Conservation (phyloP, 352 stramenopile genomes). For the Phytophthora crassamura region DNA sequence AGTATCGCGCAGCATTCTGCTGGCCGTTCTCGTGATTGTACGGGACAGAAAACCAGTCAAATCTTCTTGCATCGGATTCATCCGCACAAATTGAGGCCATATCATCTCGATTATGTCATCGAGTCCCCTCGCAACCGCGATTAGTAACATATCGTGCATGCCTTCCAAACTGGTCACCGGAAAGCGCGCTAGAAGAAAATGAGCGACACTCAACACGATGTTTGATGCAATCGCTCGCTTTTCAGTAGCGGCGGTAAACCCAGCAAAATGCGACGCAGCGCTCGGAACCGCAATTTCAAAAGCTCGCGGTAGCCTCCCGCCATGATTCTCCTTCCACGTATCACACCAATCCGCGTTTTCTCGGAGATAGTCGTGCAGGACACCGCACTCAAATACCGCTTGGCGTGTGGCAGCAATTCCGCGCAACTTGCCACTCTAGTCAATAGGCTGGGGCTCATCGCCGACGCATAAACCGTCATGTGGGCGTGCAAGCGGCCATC, state of each 20-base stretch:
- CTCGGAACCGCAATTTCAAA: conserved; percentile 15
- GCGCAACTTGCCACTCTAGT: conserved; percentile 4
- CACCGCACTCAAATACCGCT: background rate
- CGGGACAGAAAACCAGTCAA: background rate
- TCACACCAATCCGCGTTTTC: background rate
- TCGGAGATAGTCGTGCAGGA: background rate
- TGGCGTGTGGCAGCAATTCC: background rate
- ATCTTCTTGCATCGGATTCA: background rate
- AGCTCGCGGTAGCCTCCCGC: background rate
- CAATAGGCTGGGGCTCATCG: conserved; percentile 16
- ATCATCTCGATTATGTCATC: background rate
- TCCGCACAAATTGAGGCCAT: background rate
- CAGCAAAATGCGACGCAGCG: background rate
- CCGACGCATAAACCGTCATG: conserved; percentile 11
- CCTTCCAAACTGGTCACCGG: background rate
- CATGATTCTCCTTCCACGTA: background rate
- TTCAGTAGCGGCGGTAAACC: background rate
- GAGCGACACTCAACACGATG: background rate
- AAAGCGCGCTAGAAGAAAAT: background rate
- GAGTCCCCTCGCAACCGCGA: background rate
- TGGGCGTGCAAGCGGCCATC: conserved; percentile 28
- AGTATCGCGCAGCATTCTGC: too few species aligned
- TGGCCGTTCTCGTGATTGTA: too few species aligned
- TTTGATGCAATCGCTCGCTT: conserved; percentile 10
- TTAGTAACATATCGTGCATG: background rate